Conservation (phyloP, 1,284 basidiomycete genomes). For the Pisolithus thermaeus region DNA sequence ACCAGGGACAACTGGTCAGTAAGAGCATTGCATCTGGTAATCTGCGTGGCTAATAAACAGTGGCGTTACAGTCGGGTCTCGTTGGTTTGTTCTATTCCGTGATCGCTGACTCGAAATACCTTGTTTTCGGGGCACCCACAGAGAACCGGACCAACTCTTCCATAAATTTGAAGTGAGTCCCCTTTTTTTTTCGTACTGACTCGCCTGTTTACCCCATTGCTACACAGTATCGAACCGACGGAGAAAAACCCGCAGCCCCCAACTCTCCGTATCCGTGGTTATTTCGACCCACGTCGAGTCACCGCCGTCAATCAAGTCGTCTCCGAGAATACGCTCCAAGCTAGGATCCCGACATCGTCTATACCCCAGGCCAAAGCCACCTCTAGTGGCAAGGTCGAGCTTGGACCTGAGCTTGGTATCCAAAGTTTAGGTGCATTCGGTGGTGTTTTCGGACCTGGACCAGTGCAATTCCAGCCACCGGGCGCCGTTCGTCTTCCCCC, state of each 20-base stretch:
- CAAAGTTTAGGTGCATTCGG: conserved; percentile 12
- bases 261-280: conserved; percentile 14
- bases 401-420: conserved; percentile 12
- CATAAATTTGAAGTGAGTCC: conserved; percentile 21
- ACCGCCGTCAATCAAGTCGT: conserved; percentile 23
- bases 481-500: conserved; percentile 17
- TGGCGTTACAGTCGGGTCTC: conserved; percentile 16
- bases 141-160: conserved; percentile 20
- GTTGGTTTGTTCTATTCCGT: conserved; percentile 28
- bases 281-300: conserved; percentile 27
- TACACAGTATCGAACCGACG: conserved; percentile 23
- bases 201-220: neutral
- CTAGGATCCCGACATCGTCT: conserved; percentile 17
- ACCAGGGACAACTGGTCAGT: conserved; percentile 24
- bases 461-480: conserved; percentile 14
- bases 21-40: neutral
- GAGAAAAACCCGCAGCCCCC: conserved; percentile 18
- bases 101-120: conserved; percentile 24
- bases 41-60: too few relatives aligned
- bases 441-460: conserved; percentile 17
- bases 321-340: conserved; percentile 19
- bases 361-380: conserved; percentile 11
- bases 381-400: conserved; percentile 16
- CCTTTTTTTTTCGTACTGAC: neutral
- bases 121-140: conserved; percentile 26